These are phyloP conservation scores for Fusarium protoensiforme DNA, from an alignment of 2,329 filamentous ascomycete genomes.

Conservation along the genomic window DNA sequence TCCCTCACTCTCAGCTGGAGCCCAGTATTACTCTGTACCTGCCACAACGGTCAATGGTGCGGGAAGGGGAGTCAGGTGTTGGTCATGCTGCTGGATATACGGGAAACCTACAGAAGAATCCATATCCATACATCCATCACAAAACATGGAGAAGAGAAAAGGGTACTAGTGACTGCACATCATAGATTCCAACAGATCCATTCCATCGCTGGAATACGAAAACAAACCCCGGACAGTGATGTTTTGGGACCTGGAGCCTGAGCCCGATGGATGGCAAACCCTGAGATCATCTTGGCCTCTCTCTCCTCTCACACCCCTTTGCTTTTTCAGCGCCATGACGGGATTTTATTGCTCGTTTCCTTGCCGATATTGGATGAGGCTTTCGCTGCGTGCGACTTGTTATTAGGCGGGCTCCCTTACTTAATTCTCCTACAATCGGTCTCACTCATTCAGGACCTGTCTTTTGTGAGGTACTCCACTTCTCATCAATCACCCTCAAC, in stretches of 20 bases:
- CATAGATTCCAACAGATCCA: conserved; percentile 19
- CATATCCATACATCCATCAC: neutral
- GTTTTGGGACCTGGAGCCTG: conserved; percentile 18
- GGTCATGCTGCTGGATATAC: conserved; percentile 21
- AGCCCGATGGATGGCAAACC: neutral
- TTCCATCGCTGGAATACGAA: conserved; percentile 34
- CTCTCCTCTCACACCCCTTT: neutral
- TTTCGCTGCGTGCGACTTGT: neutral
- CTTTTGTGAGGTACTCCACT: conserved; percentile 20
- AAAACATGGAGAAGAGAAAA: neutral
- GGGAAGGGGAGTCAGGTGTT: conserved; percentile 24
- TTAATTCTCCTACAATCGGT: neutral
- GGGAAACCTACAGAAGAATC: neutral
- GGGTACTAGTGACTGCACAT: neutral
- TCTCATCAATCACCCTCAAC: conserved; percentile 21
- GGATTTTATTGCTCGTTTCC: conserved; percentile 20
- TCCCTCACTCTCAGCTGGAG: conserved; percentile 11
- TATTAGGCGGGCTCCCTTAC: conserved; percentile 2
- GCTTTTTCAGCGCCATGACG: conserved; percentile 13
- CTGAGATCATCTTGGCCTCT: conserved; percentile 5
- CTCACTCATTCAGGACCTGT: conserved; percentile 14
- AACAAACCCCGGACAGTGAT: conserved; percentile 7
- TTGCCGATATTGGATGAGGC: conserved; percentile 29
- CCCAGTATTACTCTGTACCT: conserved; percentile 13
- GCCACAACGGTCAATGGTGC: conserved; percentile 18